These are phyloP conservation scores for Solanum tarapatanum DNA, from an alignment of 257 asterid species.

Conservation along the genomic window DNA sequence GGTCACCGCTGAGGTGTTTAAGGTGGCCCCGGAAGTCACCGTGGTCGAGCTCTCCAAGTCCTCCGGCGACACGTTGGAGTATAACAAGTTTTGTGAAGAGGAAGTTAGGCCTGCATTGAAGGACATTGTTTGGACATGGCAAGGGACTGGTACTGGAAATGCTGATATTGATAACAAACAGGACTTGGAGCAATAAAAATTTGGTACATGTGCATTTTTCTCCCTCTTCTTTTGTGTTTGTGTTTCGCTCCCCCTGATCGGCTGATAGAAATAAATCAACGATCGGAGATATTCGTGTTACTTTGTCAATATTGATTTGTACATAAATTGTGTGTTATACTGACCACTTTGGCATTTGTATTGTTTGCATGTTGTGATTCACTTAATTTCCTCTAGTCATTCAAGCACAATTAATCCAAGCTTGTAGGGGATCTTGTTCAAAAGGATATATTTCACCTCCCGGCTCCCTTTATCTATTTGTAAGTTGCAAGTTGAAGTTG, in stretches of 20 bases:
- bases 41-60: constrained; percentile 52
- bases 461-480: not conserved
- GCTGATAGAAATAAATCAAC: constrained; percentile 9
- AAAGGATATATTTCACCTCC: not conserved
- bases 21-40: constrained; percentile 50
- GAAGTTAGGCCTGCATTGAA: constrained; percentile 48
- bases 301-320: constrained; percentile 6
- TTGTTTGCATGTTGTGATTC: not conserved
- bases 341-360: not conserved
- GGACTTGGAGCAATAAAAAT: not conserved
- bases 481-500: not conserved
- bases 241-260: not conserved
- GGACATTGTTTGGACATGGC: constrained; percentile 26
- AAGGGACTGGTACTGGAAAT: not conserved
- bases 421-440: not conserved
- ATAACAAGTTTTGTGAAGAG: constrained; percentile 44
- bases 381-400: not conserved
- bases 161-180: not conserved
- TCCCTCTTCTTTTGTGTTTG: not conserved
- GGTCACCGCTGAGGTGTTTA: constrained; percentile 21
- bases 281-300: constrained; percentile 8
- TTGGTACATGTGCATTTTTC: not conserved
- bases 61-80: constrained; percentile 59
- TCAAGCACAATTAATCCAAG: not conserved
- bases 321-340: not conserved